Evolutionary conservation across 257 asterid genomes (phyloP).

Genomic region (Capsicum pubescens): DNA sequence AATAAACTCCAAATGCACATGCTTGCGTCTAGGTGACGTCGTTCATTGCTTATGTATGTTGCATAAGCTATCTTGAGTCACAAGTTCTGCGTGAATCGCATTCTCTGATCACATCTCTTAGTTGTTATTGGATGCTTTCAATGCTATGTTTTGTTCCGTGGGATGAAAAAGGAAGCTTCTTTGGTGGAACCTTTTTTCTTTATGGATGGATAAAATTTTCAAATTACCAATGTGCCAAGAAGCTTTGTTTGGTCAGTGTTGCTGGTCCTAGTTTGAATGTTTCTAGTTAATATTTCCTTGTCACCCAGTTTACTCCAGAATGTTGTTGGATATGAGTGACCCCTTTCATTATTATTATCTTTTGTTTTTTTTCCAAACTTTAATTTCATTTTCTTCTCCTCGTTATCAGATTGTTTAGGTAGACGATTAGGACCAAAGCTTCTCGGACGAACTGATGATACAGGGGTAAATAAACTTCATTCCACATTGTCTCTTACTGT

Average conservation of each 20-base stretch:
- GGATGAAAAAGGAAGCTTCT: neutral
- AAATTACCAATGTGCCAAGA: constrained; percentile 11
- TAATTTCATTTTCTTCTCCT: constrained; percentile 35
- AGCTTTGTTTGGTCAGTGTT: neutral
- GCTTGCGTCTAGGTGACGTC: neutral
- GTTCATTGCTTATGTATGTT: neutral
- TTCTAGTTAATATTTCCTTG: constrained; percentile 22
- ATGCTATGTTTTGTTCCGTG: neutral
- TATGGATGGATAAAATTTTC: neutral
- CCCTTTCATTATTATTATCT: neutral
- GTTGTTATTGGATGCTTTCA: constrained; percentile 11
- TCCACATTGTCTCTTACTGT: constrained; percentile 25
- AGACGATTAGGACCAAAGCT: constrained; percentile 95
- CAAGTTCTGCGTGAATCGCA: neutral
- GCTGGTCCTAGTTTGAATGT: neutral
- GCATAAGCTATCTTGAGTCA: constrained; percentile 16
- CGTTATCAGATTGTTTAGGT: constrained; percentile 89
- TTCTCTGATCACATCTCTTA: neutral
- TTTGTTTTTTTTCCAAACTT: constrained; percentile 15
- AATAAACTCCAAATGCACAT: neutral
- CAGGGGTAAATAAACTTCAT: constrained; percentile 67
- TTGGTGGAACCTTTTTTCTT: constrained; percentile 9
- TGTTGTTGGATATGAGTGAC: neutral
- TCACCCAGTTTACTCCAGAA: constrained; percentile 11
- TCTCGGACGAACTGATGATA: constrained; percentile 87